A percentile compares a stretch with the other conserved stretches of the same genome.
Evolutionary conservation across 129 eudicot genomes (phyloP).

Genomic region (Lactuca sativa): DNA sequence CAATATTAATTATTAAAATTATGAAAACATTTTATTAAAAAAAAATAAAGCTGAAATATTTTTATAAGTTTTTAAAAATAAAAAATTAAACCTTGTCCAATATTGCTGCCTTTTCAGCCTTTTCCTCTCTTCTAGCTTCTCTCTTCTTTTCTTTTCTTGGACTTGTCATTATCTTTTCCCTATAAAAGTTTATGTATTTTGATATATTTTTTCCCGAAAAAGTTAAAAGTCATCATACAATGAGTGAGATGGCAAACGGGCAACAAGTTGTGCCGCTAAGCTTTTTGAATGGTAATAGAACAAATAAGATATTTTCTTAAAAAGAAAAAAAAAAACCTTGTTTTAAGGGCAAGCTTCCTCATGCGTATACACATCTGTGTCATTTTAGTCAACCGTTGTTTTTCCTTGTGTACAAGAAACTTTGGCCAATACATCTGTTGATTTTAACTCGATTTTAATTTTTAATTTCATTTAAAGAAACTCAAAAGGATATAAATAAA

Average conservation of each 20-base stretch:
- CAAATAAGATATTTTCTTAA: background rate
- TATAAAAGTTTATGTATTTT: slow-evolving; percentile 4
- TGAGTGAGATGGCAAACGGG: no score
- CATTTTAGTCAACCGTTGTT: slow-evolving; percentile 90
- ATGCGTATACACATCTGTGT: slow-evolving; percentile 97
- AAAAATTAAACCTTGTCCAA: slow-evolving; percentile 62
- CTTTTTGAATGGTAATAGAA: no score
- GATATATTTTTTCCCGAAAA: no score
- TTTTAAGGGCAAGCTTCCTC: slow-evolving; percentile 95
- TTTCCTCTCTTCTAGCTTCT: slow-evolving; percentile 82
- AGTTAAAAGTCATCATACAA: no score
- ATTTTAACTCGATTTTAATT: background rate
- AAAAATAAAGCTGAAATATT: no score
- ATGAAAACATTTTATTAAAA: background rate
- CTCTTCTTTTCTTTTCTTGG: slow-evolving; percentile 82
- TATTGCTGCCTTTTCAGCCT: slow-evolving; percentile 78
- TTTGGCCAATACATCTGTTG: slow-evolving; percentile 97
- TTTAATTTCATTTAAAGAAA: no score
- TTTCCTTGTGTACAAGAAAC: slow-evolving; percentile 76
- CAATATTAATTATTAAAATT: slow-evolving; percentile 10
- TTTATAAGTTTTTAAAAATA: no score
- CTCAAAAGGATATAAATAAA: background rate
- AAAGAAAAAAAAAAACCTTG: slow-evolving; percentile 55
- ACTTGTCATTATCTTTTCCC: slow-evolving; percentile 79
- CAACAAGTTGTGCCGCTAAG: no score